phyloP scores from a whole-genome alignment of 2,329 filamentous ascomycete species.

The Cladosporium sp. region DNA sequence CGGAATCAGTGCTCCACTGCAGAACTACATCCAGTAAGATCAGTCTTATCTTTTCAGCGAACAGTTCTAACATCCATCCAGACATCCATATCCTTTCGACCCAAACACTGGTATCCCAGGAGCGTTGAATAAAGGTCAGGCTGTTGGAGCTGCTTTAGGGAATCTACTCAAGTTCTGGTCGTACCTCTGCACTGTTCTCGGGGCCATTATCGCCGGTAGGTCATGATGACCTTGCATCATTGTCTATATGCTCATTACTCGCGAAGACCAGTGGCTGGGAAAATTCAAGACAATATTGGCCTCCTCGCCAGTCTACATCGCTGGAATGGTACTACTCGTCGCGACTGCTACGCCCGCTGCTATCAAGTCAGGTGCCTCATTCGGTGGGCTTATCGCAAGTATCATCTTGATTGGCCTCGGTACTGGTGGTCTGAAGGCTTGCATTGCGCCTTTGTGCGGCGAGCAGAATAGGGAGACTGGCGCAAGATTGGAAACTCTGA shows the following conservation, averaged over 20 bases:
- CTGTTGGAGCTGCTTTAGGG: slow-evolving; percentile 37
- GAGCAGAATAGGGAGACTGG: slow-evolving; percentile 38
- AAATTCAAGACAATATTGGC: slow-evolving; percentile 67
- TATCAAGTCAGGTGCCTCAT: slow-evolving; percentile 55
- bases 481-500: slow-evolving; percentile 32
- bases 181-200: slow-evolving; percentile 20
- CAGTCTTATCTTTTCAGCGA: no score
- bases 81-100: neutral
- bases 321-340: slow-evolving; percentile 64
- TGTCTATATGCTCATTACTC: slow-evolving; percentile 34
- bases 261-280: slow-evolving; percentile 61
- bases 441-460: slow-evolving; percentile 52
- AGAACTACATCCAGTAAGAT: slow-evolving; percentile 46
- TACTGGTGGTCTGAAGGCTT: slow-evolving; percentile 74
- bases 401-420: slow-evolving; percentile 65
- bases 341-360: slow-evolving; percentile 60
- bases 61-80: slow-evolving; percentile 18
- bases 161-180: slow-evolving; percentile 43
- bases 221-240: neutral
- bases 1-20: slow-evolving; percentile 33
- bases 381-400: slow-evolving; percentile 58
- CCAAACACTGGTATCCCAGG: slow-evolving; percentile 1
- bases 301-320: slow-evolving; percentile 58
- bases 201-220: slow-evolving; percentile 22
- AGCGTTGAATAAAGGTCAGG: slow-evolving; percentile 34